These are phyloP conservation scores for Limtongia smithiae DNA, from an alignment of 805 yeast genomes.

Conservation along the genomic window DNA sequence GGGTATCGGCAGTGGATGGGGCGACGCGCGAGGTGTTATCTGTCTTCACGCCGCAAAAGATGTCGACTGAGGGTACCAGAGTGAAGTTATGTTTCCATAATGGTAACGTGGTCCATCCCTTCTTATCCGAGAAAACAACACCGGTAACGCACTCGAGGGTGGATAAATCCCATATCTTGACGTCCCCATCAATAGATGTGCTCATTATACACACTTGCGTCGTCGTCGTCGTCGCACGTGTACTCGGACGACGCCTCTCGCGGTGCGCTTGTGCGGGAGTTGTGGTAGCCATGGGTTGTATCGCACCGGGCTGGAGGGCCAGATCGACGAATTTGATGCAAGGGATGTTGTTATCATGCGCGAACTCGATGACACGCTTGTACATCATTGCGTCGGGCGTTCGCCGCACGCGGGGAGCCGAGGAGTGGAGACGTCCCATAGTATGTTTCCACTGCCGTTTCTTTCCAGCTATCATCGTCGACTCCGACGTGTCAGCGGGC, in stretches of 20 bases:
- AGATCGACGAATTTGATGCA: conserved; percentile 16
- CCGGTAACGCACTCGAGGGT: conserved; percentile 19
- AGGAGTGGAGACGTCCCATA: not conserved
- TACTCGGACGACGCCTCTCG: not conserved
- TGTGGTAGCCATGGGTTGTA: not conserved
- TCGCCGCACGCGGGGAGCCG: conserved; percentile 3
- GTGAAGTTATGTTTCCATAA: conserved; percentile 14
- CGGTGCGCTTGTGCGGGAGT: not conserved
- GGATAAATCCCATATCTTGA: conserved; percentile 38
- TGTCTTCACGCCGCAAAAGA: conserved; percentile 5
- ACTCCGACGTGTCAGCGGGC: no score
- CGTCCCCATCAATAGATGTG: conserved; percentile 32
- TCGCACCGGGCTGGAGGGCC: not conserved
- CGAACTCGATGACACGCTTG: conserved; percentile 9
- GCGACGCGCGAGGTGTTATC: not conserved
- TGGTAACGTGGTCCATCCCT: conserved; percentile 19
- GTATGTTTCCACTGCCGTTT: not conserved
- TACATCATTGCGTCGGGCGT: conserved; percentile 1
- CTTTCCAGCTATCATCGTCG: not conserved
- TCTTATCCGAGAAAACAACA: conserved; percentile 10
- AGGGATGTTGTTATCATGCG: conserved; percentile 26
- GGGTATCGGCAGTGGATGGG: not conserved
- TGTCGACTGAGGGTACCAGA: not conserved
- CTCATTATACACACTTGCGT: conserved; percentile 17
- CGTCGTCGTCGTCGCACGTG: not conserved